Evolutionary conservation across 2,329 filamentous ascomycete genomes (phyloP).

Genomic region (Apiospora phragmitis): DNA sequence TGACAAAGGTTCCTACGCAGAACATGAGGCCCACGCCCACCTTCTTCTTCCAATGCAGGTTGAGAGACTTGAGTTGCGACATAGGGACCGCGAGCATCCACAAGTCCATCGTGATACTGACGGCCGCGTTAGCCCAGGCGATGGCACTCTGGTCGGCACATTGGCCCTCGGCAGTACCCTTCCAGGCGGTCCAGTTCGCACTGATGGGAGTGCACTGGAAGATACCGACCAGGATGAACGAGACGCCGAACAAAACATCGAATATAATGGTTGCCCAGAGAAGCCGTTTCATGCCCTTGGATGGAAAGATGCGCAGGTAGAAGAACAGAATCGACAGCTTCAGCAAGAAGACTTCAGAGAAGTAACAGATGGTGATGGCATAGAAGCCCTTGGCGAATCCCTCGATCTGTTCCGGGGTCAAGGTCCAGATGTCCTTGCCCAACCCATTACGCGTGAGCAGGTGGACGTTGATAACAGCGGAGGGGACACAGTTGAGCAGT

Average conservation of each 20-base stretch:
- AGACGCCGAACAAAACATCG: constrained; percentile 23
- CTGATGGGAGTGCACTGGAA: constrained; percentile 36
- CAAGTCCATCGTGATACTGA: constrained; percentile 44
- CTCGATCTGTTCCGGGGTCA: constrained; percentile 27
- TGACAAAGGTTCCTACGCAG: constrained; percentile 42
- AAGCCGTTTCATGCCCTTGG: constrained; percentile 16
- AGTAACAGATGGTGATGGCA: constrained; percentile 21
- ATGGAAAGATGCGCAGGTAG: constrained; percentile 39
- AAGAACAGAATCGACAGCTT: constrained; percentile 41
- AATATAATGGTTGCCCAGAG: constrained; percentile 23
- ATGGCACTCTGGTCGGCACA: constrained; percentile 33
- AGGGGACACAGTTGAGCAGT: constrained; percentile 18
- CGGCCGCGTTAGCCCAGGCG: constrained; percentile 36
- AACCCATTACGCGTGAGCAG: constrained; percentile 22
- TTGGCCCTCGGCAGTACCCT: constrained; percentile 32
- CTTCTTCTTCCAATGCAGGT: constrained; percentile 49
- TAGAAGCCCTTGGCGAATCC: constrained; percentile 25
- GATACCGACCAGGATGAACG: constrained; percentile 26
- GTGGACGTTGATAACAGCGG: constrained; percentile 19
- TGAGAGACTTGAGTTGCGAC: constrained; percentile 40
- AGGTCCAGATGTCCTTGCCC: constrained; percentile 29
- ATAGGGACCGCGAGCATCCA: constrained; percentile 44
- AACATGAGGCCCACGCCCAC: constrained; percentile 48
- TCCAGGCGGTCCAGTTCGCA: constrained; percentile 40
- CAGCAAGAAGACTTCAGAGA: constrained; percentile 29